These are phyloP conservation scores for Aureobasidium namibiae DNA, from an alignment of 2,329 filamentous ascomycete genomes.

Conservation along the genomic window DNA sequence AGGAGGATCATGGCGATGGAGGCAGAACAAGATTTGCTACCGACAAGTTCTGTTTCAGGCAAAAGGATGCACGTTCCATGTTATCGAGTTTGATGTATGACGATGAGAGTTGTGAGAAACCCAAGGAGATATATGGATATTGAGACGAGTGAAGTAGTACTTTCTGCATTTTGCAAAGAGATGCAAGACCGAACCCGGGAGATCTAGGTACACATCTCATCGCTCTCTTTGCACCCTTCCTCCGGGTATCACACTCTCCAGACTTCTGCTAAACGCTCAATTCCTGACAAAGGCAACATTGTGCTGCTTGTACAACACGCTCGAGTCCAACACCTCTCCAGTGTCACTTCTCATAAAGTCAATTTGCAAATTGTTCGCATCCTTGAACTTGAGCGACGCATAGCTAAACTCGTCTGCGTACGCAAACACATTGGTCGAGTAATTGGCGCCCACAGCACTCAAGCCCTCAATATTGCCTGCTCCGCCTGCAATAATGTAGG, in stretches of 20 bases:
- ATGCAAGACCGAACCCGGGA: too few species aligned
- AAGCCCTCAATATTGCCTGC: constrained; percentile 51
- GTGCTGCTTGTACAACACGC: constrained; percentile 19
- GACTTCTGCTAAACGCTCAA: too few species aligned
- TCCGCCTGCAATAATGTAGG: constrained; percentile 50
- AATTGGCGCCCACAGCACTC: constrained; percentile 34
- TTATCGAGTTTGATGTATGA: not conserved
- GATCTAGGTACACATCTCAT: too few species aligned
- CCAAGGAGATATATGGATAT: not conserved
- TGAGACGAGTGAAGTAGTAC: not conserved
- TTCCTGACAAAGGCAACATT: not conserved
- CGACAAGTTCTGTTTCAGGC: not conserved
- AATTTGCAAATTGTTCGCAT: constrained; percentile 39
- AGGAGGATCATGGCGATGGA: not conserved
- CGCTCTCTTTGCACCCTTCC: too few species aligned
- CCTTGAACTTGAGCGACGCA: constrained; percentile 39
- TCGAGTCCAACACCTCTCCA: constrained; percentile 22
- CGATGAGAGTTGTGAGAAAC: not conserved
- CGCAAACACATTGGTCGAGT: constrained; percentile 39
- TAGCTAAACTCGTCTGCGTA: constrained; percentile 48
- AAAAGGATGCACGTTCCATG: not conserved
- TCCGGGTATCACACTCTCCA: too few species aligned
- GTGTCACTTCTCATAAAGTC: constrained; percentile 44
- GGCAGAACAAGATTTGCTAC: not conserved
- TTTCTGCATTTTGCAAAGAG: too few species aligned